Conservation (phyloP, 345 rosid species). For the Euphorbia peplus region DNA sequence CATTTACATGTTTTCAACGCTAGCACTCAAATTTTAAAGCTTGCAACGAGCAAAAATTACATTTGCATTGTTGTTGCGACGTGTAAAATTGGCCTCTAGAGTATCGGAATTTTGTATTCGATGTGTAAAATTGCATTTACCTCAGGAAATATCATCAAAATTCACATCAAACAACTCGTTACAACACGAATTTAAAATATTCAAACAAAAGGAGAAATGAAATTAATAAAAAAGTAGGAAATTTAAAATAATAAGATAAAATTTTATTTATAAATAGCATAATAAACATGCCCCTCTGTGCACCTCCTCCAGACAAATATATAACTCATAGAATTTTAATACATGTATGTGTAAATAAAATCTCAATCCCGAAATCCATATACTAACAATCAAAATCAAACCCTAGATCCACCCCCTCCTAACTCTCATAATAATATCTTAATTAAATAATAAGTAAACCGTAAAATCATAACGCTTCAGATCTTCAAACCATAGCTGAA, state of each 20-base stretch:
- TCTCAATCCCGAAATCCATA: background rate
- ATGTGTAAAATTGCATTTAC: too few species aligned
- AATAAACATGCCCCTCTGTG: background rate
- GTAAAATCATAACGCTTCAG: conserved; percentile 31
- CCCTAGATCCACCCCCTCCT: background rate
- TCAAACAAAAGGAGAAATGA: background rate
- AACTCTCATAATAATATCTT: too few species aligned
- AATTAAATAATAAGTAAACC: background rate
- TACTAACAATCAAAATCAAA: background rate
- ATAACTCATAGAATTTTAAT: background rate
- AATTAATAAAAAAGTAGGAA: background rate
- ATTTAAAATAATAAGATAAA: background rate
- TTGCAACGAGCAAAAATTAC: too few species aligned
- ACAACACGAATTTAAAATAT: background rate
- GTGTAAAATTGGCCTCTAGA: too few species aligned
- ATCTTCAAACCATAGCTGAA: conserved; percentile 51
- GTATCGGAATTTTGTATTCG: too few species aligned
- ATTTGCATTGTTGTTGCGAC: too few species aligned
- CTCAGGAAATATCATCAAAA: too few species aligned
- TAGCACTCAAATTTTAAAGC: too few species aligned
- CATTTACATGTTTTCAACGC: too few species aligned
- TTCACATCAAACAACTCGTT: too few species aligned
- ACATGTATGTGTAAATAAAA: too few species aligned
- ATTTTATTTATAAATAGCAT: background rate
- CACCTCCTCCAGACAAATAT: conserved; percentile 9